Conservation (phyloP, 108 stramenopile species). For the Nannochloropsis salina region DNA sequence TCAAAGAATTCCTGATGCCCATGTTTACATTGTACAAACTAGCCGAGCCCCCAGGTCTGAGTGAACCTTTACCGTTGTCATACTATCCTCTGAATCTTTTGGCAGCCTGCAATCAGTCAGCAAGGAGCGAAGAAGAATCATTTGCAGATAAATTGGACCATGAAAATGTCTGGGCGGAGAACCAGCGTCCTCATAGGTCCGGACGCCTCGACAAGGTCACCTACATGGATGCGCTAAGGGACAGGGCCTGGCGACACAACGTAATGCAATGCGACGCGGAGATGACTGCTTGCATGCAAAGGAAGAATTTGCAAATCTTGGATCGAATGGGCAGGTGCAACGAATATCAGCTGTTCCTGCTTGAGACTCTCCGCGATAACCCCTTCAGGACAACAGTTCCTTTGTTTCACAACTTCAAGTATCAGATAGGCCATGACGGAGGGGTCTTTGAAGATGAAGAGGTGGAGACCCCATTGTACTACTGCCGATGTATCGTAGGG, state of each 20-base stretch:
- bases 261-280: not conserved
- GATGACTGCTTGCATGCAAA: not conserved
- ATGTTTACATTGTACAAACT: not conserved
- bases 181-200: too few relatives aligned
- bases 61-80: not conserved
- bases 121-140: not conserved
- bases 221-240: not conserved
- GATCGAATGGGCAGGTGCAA: conserved; percentile 4
- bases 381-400: not conserved
- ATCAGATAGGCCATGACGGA: conserved; percentile 1
- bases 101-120: not conserved
- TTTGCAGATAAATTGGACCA: not conserved
- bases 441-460: conserved; percentile 16
- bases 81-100: not conserved
- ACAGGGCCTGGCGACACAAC: not conserved
- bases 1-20: not conserved
- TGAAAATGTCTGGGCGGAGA: too few relatives aligned
- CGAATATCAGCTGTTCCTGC: not conserved
- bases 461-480: not conserved
- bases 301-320: not conserved
- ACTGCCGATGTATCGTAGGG: not conserved
- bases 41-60: not conserved
- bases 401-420: not conserved
- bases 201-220: not conserved
- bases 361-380: conserved; percentile 3